Conservation (phyloP, 2,329 filamentous ascomycete genomes). For the Chaetomium sp. region DNA sequence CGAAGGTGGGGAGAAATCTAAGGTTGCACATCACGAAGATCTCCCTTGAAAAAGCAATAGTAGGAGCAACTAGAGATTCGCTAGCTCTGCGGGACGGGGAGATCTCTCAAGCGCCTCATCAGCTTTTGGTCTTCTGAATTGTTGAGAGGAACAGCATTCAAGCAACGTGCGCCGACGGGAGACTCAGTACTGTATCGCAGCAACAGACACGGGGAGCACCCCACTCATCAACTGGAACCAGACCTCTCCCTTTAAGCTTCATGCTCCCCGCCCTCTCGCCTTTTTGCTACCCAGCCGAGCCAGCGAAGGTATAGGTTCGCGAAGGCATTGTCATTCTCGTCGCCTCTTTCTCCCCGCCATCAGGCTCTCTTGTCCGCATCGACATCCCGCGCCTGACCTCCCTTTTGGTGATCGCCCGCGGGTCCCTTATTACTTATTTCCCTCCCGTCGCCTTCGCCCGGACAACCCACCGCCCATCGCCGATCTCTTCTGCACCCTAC, state of each 20-base stretch:
- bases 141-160: constrained; percentile 16
- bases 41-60: no score
- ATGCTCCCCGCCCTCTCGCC: constrained; percentile 15
- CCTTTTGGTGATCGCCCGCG: not conserved
- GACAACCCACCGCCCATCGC: not conserved
- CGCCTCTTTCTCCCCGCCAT: constrained; percentile 4
- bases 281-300: not conserved
- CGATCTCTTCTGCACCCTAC: constrained; percentile 1
- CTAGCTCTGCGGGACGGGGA: no score
- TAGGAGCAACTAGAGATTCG: no score
- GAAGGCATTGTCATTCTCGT: not conserved
- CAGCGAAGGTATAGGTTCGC: no score
- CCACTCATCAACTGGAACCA: constrained; percentile 21
- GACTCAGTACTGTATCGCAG: constrained; percentile 4
- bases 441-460: not conserved
- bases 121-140: constrained; percentile 4
- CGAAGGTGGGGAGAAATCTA: no score
- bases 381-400: not conserved
- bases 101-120: not conserved
- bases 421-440: constrained; percentile 1
- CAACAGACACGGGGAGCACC: constrained; percentile 19
- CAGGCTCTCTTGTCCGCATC: constrained; percentile 7
- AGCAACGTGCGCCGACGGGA: constrained; percentile 9
- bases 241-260: constrained; percentile 21
- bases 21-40: no score